Conservation (phyloP, 1,284 basidiomycete species). For the Cryptococcus sp. region DNA sequence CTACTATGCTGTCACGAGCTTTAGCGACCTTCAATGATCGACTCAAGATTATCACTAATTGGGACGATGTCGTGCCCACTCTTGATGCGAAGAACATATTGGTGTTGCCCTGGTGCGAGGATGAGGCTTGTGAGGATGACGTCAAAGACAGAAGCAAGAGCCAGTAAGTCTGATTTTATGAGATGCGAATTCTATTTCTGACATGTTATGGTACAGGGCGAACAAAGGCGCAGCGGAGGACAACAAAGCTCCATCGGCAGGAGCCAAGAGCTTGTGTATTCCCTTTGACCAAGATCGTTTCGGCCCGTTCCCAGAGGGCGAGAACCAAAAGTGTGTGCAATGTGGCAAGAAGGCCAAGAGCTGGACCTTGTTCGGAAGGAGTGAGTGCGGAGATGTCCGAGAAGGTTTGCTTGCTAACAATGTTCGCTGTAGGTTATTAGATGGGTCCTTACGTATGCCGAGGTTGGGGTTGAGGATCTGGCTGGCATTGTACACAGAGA, state of each 20-base stretch:
- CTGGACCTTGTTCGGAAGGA: conserved; percentile 87
- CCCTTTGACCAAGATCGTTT: conserved; percentile 89
- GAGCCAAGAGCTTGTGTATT: conserved; percentile 96
- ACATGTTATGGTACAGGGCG: conserved; percentile 56
- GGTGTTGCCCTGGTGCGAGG: conserved; percentile 96
- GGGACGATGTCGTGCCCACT: conserved; percentile 88
- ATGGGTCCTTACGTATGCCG: too few relatives aligned
- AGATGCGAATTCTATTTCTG: neutral
- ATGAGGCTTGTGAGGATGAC: conserved; percentile 90
- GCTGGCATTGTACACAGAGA: too few relatives aligned
- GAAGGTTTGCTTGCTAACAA: too few relatives aligned
- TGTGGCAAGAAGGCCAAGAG: conserved; percentile 83
- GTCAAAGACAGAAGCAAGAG: conserved; percentile 89
- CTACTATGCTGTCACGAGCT: conserved; percentile 82
- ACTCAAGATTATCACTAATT: conserved; percentile 73
- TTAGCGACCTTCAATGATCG: conserved; percentile 73
- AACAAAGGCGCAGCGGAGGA: conserved; percentile 70
- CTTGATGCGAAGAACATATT: conserved; percentile 87
- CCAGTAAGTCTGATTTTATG: conserved; percentile 61
- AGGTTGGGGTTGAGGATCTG: too few relatives aligned
- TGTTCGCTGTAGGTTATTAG: too few relatives aligned
- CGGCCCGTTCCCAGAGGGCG: conserved; percentile 63
- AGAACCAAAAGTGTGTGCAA: conserved; percentile 79
- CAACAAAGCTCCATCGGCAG: conserved; percentile 93
- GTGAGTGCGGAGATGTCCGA: conserved; percentile 29